Base-by-base conservation (phyloP, 805 yeast species). In the Cyberlindnera nakhonratchasimensis region DNA sequence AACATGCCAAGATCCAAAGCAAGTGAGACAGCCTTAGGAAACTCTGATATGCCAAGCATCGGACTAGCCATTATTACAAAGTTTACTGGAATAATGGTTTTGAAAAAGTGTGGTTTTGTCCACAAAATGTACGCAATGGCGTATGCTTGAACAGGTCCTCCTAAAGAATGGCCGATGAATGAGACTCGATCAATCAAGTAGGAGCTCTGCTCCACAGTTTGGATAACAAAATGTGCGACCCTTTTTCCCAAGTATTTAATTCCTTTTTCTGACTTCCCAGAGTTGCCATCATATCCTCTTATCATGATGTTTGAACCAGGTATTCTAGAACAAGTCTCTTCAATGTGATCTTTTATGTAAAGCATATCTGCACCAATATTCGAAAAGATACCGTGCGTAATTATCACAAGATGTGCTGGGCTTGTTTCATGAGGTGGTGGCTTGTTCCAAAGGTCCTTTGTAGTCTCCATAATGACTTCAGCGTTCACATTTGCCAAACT, bases 381-480 rank as follows among this genome's bases (percentile, higher is more conserved):
- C 2, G 97, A 86, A 56, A 88, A 95, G 20, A 93, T 72, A 0
- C 99, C 99, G 61, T 93, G 99, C 0, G 96, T 88, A 11, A 90
- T 52, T 4, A 93, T 70, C 3, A 91, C 93, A 42, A 93, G 66
- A 67, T 93, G 99, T 12, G 82, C 75, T 0, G 95, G 93, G 43
- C 64, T 61, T 5, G 66, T 54, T 0, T 71, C 65, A 10, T 65
- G 51, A 2, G 67, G 71, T 1, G 78, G 74, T 0, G 95, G 93
- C 29, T 71, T 58, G 58, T 78, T 75, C 97, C 98, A 93, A 24
- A 91, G 57, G 40, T 79, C 83, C 4, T 71, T 51, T 0, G 96
- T 85, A 49, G 79, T 84, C 48, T 69, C 65, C 24, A 63, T 61
- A 11, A 53, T 46, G 8, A 73, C 70, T 2, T 26, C 37, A 21